These are phyloP conservation scores for Candida maris DNA, from an alignment of 805 yeast genomes.

Conservation along the genomic window DNA sequence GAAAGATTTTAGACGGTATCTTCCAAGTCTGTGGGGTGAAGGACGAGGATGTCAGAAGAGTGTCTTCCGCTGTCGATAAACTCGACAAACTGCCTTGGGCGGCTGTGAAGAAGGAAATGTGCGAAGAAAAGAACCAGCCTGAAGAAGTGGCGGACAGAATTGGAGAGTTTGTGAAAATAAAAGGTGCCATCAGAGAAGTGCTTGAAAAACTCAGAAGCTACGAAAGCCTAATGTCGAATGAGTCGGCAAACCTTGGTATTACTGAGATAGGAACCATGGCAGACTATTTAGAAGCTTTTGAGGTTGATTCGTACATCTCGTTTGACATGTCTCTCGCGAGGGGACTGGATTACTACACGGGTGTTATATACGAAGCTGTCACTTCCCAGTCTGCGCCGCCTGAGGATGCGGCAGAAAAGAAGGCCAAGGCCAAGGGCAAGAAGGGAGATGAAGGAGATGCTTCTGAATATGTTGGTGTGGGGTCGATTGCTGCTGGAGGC, in stretches of 20 bases:
- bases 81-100: conserved; percentile 96
- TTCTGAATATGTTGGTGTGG: conserved; percentile 95
- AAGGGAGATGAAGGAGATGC: conserved; percentile 77
- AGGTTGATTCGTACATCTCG: conserved; percentile 60
- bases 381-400: conserved; percentile 98
- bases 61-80: conserved; percentile 95
- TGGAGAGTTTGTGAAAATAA: conserved; percentile 84
- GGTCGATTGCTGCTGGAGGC: conserved; percentile 98
- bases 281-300: conserved; percentile 79
- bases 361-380: conserved; percentile 94
- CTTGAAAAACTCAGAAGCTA: conserved; percentile 53
- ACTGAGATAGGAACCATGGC: conserved; percentile 74
- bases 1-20: conserved; percentile 93
- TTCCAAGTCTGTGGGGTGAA: conserved; percentile 93
- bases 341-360: conserved; percentile 97
- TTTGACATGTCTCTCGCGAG: conserved; percentile 95
- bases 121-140: conserved; percentile 82
- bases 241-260: conserved; percentile 75
- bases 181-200: conserved; percentile 69
- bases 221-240: conserved; percentile 57
- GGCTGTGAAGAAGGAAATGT: conserved; percentile 87
- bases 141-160: conserved; percentile 91
- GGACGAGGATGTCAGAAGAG: conserved; percentile 88
- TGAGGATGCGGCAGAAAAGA: conserved; percentile 64
- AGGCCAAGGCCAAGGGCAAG: conserved; percentile 34